phyloP scores from a whole-genome alignment of 2,329 filamentous ascomycete species.

The Claviceps fusiformis region DNA sequence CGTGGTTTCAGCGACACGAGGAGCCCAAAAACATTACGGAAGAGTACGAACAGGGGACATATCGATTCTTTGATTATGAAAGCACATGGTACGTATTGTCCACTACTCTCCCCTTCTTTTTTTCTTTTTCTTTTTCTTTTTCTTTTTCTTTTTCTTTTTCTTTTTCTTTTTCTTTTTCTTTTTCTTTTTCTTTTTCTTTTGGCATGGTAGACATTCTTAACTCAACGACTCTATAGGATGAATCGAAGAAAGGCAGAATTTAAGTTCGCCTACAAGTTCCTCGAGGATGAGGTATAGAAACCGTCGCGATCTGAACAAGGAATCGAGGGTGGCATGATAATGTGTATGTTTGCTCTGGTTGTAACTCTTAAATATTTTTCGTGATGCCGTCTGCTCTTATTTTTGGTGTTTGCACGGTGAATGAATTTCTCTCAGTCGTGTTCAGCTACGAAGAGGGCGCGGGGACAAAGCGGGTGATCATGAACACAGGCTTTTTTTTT shows the following conservation, averaged over 20 bases:
- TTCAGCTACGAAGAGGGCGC: not conserved
- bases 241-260: slow-evolving; percentile 96
- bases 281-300: slow-evolving; percentile 72
- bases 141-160: too few species aligned
- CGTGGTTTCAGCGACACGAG: slow-evolving; percentile 97
- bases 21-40: slow-evolving; percentile 98
- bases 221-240: slow-evolving; percentile 55
- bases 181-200: not conserved
- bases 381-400: not conserved
- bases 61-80: slow-evolving; percentile 98
- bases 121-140: too few species aligned
- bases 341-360: slow-evolving; percentile 1
- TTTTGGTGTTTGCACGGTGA: not conserved
- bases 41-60: slow-evolving; percentile 96
- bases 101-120: not conserved
- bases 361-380: not conserved
- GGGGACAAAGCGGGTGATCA: not conserved
- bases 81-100: slow-evolving; percentile 72
- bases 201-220: slow-evolving; percentile 9
- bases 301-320: not conserved
- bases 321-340: not conserved
- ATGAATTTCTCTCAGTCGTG: not conserved
- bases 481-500: not conserved
- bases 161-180: not conserved
- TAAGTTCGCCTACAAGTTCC: slow-evolving; percentile 95